Evolutionary conservation across 768 basidiomycete species (phyloP), one percentile per base, ranked within the genome.

Genomic region (Trametes sanguinea): DNA sequence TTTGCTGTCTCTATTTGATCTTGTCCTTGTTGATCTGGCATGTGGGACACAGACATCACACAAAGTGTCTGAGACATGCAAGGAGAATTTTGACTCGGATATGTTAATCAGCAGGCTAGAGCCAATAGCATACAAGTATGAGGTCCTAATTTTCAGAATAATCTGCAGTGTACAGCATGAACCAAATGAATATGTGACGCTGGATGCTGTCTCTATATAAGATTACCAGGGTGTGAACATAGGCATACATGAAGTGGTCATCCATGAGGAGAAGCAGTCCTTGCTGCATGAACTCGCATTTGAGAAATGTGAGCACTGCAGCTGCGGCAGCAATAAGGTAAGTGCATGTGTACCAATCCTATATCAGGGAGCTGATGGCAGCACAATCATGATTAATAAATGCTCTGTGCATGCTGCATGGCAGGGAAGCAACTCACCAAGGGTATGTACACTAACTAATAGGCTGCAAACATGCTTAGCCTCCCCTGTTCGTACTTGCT

Each of bases 61-160:
- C 81, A 13, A 75, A 72, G 53, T 77, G 73, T 5, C 75, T 70
- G 3, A 82, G 76, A 7, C 70, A 69, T 0, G 78, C 72, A 1
- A 80, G 50, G 0, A 80, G 68, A 8, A 79, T 66, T 57, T 77
- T 79, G n/a, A n/a, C n/a, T n/a, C n/a, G n/a, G 47, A 11, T 14
- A 3, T 45, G 22, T 7, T 45, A 7, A 10, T 45, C 6, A 7
- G 44, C 16, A 11, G 7, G 4, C 17, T 5, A n/a, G n/a, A n/a
- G n/a, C n/a, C n/a, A n/a, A n/a, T n/a, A n/a, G n/a, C n/a, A n/a
- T n/a, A n/a, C n/a, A n/a, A n/a, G n/a, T n/a, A n/a, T n/a, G n/a
- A n/a, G n/a, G n/a, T n/a, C 22, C n/a, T 59, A 76, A 77, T 76
- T 77, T 37, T 77, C 73, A 0, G 73, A 71, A 60, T 76, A 76